These are phyloP conservation scores for Cyberlindnera sargentensis DNA, from an alignment of 805 yeast genomes.

Conservation along the genomic window DNA sequence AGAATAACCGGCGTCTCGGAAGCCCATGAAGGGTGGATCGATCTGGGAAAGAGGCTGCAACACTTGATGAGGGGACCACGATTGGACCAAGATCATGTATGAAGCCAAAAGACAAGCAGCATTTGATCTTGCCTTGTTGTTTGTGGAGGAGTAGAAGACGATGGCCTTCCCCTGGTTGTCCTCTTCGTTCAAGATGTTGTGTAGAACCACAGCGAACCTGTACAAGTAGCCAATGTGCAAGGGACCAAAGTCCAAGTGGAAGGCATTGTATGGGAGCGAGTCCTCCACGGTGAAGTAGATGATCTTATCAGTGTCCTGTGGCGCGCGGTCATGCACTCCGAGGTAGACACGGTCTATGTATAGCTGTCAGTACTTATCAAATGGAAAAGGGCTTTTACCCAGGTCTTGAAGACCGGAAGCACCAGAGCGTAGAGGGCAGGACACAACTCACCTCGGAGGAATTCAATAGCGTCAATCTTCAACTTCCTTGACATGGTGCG, in stretches of 20 bases:
- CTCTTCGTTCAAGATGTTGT: constrained; percentile 83
- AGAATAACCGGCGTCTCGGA: constrained; percentile 96
- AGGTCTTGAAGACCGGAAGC: too few relatives aligned
- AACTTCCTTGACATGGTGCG: constrained; percentile 42
- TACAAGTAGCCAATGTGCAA: constrained; percentile 88
- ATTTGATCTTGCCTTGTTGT: constrained; percentile 78
- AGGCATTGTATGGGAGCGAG: constrained; percentile 86
- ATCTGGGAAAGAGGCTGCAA: constrained; percentile 89
- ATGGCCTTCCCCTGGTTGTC: constrained; percentile 82
- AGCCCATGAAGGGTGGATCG: constrained; percentile 90
- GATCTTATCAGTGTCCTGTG: constrained; percentile 64
- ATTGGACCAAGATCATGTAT: constrained; percentile 90
- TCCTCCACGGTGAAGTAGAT: constrained; percentile 92
- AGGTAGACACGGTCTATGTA: constrained; percentile 55
- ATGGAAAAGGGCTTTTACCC: background rate
- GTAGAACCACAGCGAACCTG: constrained; percentile 91
- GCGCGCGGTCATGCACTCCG: constrained; percentile 80
- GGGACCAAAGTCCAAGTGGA: constrained; percentile 96
- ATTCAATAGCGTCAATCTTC: constrained; percentile 50
- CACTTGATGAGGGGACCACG: constrained; percentile 98
- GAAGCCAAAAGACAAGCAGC: constrained; percentile 93
- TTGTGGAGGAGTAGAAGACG: constrained; percentile 80
- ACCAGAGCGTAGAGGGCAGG: too few relatives aligned
- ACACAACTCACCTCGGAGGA: constrained; percentile 17
- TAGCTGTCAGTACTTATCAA: background rate